Base-by-base conservation (phyloP, 2,329 filamentous ascomycete genomes). In the Fonsecaea pedrosoi region DNA sequence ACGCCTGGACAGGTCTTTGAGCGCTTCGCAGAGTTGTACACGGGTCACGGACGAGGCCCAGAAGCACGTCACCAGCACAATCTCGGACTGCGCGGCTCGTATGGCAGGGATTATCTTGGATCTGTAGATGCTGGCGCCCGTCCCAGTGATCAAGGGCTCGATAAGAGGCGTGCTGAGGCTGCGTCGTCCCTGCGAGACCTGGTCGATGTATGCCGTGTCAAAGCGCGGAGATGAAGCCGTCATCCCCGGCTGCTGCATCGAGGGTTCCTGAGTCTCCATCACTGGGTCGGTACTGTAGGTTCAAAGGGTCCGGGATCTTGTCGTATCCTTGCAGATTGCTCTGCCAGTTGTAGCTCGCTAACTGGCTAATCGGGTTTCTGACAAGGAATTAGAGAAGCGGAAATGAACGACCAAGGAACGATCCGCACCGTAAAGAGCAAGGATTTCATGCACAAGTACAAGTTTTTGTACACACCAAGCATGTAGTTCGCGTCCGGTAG, bases 51-150 rank as follows among this genome's bases (percentile, higher is more conserved):
- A 94, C 0, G 81, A 80, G 0, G 91, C 88, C 91, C 91, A 94
- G 78, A 94, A 95, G 77, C 92, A 94, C 8, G 92, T 94, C 6
- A 93, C 90, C 50, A 95, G 83, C 66, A 93, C 86, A 34, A 94
- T 80, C 73, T 92, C 91, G 56, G 83, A 78, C 40, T 84, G 80
- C 2, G 91, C 88, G 0, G 79, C 75, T 4, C 86, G 78, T 3
- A 94, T 83, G 8, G 87, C 86, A 1, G 90, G 87, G 0, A 89
- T 78, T 6, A 92, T 80, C 3, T 81, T 34, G 21, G 64, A 62
- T 10, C 60, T 34, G 53, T 63, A 66, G 2, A 68, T 50, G 60
- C 42, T 60, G 55, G 62, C 62, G 4, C 66, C 66, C 1, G 66
- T 68, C 25, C 66, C 66, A 0, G 62, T 63, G 21, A 56, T 61